phyloP scores from a whole-genome alignment of 1,284 basidiomycete species.

The Caloboletus inedulis region DNA sequence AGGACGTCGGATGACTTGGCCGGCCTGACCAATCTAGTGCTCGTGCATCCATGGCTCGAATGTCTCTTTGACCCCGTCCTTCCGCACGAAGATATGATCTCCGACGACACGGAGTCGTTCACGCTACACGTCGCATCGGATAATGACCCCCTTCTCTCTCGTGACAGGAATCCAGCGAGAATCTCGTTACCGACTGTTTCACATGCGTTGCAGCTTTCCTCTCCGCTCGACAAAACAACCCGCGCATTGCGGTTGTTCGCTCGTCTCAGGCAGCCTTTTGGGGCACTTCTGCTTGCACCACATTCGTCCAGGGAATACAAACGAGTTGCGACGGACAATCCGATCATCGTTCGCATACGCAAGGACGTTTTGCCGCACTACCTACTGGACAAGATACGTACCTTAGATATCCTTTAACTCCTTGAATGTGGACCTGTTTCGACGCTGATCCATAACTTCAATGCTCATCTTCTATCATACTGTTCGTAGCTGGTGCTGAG shows the following conservation, averaged over 20 bases:
- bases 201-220: constrained; percentile 6
- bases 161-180: neutral
- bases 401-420: constrained; percentile 18
- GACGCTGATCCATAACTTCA: neutral
- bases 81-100: constrained; percentile 22
- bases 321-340: constrained; percentile 20
- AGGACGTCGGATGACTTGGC: constrained; percentile 13
- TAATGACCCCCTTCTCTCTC: neutral
- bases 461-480: neutral
- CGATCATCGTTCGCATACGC: constrained; percentile 14
- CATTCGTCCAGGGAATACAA: constrained; percentile 13
- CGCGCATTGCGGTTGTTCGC: constrained; percentile 19
- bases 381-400: constrained; percentile 18
- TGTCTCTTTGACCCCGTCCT: constrained; percentile 17
- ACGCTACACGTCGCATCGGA: neutral
- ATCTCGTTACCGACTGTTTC: neutral
- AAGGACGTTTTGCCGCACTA: constrained; percentile 11
- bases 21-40: constrained; percentile 14
- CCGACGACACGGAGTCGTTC: constrained; percentile 6
- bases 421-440: neutral
- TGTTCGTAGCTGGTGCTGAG: neutral
- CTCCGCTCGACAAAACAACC: constrained; percentile 19
- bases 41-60: constrained; percentile 24
- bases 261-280: constrained; percentile 21
- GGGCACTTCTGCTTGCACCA: constrained; percentile 18